Base-by-base conservation (phyloP, 148 eudicot species). In the Rhododendron griersonianum region DNA sequence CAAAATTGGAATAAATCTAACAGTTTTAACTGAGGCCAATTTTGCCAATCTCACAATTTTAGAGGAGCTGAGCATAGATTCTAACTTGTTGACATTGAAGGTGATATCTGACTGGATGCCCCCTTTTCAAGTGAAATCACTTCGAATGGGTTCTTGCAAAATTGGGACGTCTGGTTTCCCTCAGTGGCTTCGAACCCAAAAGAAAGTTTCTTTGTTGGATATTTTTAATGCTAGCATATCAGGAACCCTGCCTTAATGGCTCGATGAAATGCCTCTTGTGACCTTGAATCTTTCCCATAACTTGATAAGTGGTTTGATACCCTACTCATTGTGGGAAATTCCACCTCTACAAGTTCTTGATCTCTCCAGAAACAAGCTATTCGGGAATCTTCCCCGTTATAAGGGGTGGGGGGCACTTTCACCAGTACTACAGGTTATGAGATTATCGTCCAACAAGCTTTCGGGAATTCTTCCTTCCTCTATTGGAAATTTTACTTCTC, bases 391-490 rank as follows among this genome's bases (percentile, higher is more conserved):
- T 61, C 91, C 93, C 0, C 81, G 88, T 73, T 92, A 91, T 41
- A 53, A 53, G 57, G 33, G 23, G 21, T 2, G 50, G 51, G 50
- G 73, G 48, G 21, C 39, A 30, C 45, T 3, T 39, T 2, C 0
- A 0, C 0, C 23, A 9, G n/a, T n/a, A n/a, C 23, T 91, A 11
- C 0, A 0, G 0, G 14, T 53, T 3, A 53, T 88, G 5, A 83
- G 71, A 5, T 18, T 91, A 44, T 88, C 89, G 13, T 87, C 82
- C 50, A 93, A 91, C 51, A 81, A 69, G 11, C 23, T 93, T 2
- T 88, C 87, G 0, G 93, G 93, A 19, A 9, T 2, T 2, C 83
- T 91, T 25, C 91, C 92, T 18, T 30, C 2, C 47, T 85, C 91
- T n/a, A 1, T 91, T 0, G 84, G 86, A 6, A 8, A 5, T 59